Evolutionary conservation across 2,329 filamentous ascomycete genomes (phyloP).

Genomic region (Xylariaceae sp.): DNA sequence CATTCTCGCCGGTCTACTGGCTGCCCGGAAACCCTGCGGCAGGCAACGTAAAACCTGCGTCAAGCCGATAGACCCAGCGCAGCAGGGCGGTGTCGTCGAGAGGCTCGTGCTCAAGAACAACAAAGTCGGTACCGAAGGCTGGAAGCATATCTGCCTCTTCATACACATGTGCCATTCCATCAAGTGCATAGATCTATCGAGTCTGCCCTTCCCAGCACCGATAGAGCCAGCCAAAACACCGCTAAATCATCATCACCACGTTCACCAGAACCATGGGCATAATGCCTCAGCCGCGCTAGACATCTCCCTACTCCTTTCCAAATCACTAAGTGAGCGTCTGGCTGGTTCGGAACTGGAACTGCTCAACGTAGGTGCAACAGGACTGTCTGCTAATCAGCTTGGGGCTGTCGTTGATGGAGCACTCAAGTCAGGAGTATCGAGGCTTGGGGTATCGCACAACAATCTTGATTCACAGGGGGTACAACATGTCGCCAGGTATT

Average conservation of each 20-base stretch:
- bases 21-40: conserved; percentile 64
- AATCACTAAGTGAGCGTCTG: conserved; percentile 71
- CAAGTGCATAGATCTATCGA: conserved; percentile 80
- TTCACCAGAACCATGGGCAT: conserved; percentile 26
- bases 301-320: conserved; percentile 63
- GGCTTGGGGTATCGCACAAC: conserved; percentile 82
- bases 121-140: conserved; percentile 80
- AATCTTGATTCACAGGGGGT: conserved; percentile 69
- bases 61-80: conserved; percentile 33
- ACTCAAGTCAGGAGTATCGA: conserved; percentile 70
- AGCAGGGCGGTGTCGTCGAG: conserved; percentile 72
- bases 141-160: conserved; percentile 87
- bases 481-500: conserved; percentile 69
- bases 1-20: conserved; percentile 78
- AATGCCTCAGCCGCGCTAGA: conserved; percentile 38
- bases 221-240: conserved; percentile 17
- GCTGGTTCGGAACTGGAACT: conserved; percentile 75
- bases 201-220: conserved; percentile 66
- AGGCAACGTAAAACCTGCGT: conserved; percentile 44
- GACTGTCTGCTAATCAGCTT: conserved; percentile 66
- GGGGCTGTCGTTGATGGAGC: conserved; percentile 75
- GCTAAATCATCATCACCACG: conserved; percentile 19
- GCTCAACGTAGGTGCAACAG: conserved; percentile 76
- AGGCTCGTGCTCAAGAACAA: conserved; percentile 88
- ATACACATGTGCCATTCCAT: conserved; percentile 85